A percentile compares a stretch with the other conserved stretches of the same genome.
These are phyloP conservation scores for Aspergillus sp. DNA, from an alignment of 2,329 filamentous ascomycete species.

Conservation along the genomic window DNA sequence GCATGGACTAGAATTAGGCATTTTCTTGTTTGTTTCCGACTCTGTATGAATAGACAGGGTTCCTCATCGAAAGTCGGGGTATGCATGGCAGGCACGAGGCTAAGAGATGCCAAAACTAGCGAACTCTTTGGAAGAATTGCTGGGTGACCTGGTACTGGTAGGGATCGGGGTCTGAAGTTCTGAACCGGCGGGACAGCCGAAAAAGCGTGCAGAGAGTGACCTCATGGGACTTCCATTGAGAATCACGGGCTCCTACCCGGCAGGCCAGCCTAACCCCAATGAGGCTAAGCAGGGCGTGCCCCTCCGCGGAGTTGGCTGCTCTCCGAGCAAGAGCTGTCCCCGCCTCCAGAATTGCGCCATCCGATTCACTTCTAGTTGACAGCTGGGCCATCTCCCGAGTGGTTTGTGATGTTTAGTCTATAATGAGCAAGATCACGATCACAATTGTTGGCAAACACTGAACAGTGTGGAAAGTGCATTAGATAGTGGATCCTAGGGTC, in stretches of 20 bases:
- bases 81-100: background rate
- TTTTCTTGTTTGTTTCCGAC: background rate
- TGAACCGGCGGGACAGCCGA: background rate
- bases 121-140: background rate
- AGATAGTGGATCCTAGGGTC: background rate
- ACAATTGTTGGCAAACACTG: background rate
- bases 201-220: background rate
- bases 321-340: constrained; percentile 3
- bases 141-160: background rate
- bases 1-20: background rate
- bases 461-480: background rate
- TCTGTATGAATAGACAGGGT: background rate
- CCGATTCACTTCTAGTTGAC: background rate
- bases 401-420: too few relatives aligned
- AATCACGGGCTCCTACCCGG: background rate
- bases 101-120: background rate
- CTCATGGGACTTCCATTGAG: background rate
- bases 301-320: constrained; percentile 1
- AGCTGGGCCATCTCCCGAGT: too few relatives aligned
- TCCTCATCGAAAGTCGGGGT: background rate
- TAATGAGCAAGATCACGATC: background rate
- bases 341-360: constrained; percentile 8
- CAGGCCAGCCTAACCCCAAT: too few relatives aligned
- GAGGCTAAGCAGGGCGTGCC: too few relatives aligned
- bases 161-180: constrained; percentile 2